A percentile compares a stretch with the other conserved stretches of the same genome.
phyloP scores from a whole-genome alignment of 129 eudicot species.

The Daucus carota region DNA sequence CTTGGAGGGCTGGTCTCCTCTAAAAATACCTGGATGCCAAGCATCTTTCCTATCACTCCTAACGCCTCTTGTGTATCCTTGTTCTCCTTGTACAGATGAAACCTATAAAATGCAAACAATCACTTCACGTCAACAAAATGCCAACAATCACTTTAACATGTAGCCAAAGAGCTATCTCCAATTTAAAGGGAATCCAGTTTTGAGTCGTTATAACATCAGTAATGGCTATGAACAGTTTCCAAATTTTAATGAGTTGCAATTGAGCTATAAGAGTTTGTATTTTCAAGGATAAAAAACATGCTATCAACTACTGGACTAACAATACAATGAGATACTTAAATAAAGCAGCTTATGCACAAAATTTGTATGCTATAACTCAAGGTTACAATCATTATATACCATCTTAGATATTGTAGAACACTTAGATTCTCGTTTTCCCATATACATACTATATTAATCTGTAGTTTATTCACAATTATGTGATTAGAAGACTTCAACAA shows the following conservation, averaged over 20 bases:
- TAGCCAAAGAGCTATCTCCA: background rate
- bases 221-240: background rate
- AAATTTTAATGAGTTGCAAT: background rate
- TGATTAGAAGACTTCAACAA: background rate
- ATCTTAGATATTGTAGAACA: background rate
- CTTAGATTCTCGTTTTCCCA: background rate
- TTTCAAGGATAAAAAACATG: background rate
- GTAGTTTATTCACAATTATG: no score
- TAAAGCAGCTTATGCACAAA: no score
- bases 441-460: background rate
- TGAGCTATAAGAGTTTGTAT: background rate
- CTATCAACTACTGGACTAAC: background rate
- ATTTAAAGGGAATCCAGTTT: background rate
- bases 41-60: constrained; percentile 92
- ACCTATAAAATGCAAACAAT: constrained; percentile 37
- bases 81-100: constrained; percentile 96
- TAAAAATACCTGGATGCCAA: constrained; percentile 75
- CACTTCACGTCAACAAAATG: no score
- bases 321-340: background rate
- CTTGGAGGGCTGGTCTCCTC: background rate
- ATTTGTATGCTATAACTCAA: background rate
- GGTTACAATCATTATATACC: background rate
- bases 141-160: background rate
- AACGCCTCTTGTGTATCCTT: constrained; percentile 98
- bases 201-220: background rate